phyloP scores from a whole-genome alignment of 805 yeast genomes.

The Lipomyces yamadae region DNA sequence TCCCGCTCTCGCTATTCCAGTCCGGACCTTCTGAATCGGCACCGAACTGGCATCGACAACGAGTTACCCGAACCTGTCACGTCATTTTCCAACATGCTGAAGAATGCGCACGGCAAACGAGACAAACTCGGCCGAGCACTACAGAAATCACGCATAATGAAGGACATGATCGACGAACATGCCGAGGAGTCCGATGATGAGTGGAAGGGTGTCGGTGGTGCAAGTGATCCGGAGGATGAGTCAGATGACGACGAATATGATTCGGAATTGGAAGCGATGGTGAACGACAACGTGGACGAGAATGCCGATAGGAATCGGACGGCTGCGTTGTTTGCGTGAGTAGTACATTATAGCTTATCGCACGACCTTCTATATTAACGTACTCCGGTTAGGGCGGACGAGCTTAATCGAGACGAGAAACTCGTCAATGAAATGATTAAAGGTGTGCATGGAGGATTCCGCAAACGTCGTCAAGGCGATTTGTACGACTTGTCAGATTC shows the following conservation, averaged over 20 bases:
- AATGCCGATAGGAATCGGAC: slow-evolving; percentile 53
- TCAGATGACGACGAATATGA: slow-evolving; percentile 63
- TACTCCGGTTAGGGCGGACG: slow-evolving; percentile 37
- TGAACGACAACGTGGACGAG: slow-evolving; percentile 66
- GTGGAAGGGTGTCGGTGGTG: slow-evolving; percentile 81
- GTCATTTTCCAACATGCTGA: slow-evolving; percentile 13
- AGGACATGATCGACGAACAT: slow-evolving; percentile 72
- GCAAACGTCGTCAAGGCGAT: slow-evolving; percentile 59
- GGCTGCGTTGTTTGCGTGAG: slow-evolving; percentile 55
- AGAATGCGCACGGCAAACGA: slow-evolving; percentile 11
- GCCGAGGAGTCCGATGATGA: slow-evolving; percentile 91
- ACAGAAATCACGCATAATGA: slow-evolving; percentile 55
- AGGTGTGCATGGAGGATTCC: slow-evolving; percentile 58
- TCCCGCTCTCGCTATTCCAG: not conserved
- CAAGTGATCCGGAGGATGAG: slow-evolving; percentile 55
- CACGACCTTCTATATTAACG: slow-evolving; percentile 3
- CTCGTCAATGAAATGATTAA: slow-evolving; percentile 73
- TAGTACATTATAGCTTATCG: not conserved
- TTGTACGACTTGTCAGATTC: slow-evolving; percentile 70
- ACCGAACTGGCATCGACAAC: not conserved
- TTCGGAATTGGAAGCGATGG: slow-evolving; percentile 77
- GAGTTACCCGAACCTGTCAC: not conserved
- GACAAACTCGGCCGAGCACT: slow-evolving; percentile 33
- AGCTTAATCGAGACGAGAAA: slow-evolving; percentile 63
- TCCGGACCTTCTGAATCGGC: slow-evolving; percentile 6